Percentiles rank a stretch among this genome's conserved stretches.
phyloP scores from a whole-genome alignment of 2,329 filamentous ascomycete species.

The Exophiala alcalophila region DNA sequence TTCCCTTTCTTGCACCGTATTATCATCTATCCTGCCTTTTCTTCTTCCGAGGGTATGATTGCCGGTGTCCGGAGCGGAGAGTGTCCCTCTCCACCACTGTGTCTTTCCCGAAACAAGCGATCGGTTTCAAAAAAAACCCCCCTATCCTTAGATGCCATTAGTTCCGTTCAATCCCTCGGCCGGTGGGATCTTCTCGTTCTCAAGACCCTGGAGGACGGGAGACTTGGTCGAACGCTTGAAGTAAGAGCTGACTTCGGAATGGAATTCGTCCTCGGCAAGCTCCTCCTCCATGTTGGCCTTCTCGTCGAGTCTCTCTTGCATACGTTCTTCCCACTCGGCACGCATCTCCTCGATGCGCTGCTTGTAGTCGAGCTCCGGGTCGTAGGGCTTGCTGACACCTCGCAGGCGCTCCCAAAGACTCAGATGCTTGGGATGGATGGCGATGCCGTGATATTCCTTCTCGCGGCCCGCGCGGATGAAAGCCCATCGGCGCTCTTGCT shows the following conservation, averaged over 20 bases:
- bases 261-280: conserved; percentile 40
- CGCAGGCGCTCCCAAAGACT: conserved; percentile 81
- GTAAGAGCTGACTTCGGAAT: conserved; percentile 52
- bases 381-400: conserved; percentile 76
- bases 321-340: conserved; percentile 52
- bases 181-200: conserved; percentile 23
- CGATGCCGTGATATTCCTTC: conserved; percentile 86
- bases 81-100: too few relatives aligned
- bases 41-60: too few relatives aligned
- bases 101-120: too few relatives aligned
- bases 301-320: conserved; percentile 50
- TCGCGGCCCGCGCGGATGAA: conserved; percentile 78
- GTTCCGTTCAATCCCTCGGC: conserved; percentile 10
- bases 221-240: conserved; percentile 49
- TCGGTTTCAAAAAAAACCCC: too few relatives aligned
- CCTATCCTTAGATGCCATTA: conserved; percentile 16
- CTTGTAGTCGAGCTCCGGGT: conserved; percentile 78
- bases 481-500: conserved; percentile 90
- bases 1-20: too few relatives aligned
- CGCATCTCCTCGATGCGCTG: conserved; percentile 82
- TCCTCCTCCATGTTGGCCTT: conserved; percentile 45
- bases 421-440: conserved; percentile 83
- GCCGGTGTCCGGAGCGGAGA: too few relatives aligned
- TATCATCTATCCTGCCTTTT: too few relatives aligned
- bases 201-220: conserved; percentile 25